Percentiles rank a stretch among this genome's conserved stretches.
phyloP scores from a whole-genome alignment of 2,329 filamentous ascomycete species.

The Pseudonectria foliicola region DNA sequence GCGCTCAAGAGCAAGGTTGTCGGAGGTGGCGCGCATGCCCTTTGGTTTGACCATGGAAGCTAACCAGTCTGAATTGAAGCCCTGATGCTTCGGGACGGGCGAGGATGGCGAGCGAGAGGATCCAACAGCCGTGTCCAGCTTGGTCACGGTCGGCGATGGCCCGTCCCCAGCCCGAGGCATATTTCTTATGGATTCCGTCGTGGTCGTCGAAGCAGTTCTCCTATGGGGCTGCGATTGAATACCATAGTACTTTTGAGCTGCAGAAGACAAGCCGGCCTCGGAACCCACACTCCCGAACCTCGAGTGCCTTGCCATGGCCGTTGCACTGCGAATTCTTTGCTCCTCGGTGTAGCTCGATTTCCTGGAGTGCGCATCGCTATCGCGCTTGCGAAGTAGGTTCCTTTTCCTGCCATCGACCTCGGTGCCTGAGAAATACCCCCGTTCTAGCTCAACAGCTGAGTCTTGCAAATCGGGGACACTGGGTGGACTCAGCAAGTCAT shows the following conservation, averaged over 20 bases:
- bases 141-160: conserved; percentile 52
- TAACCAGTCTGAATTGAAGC: conserved; percentile 50
- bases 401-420: conserved; percentile 71
- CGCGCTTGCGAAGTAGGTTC: conserved; percentile 76
- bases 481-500: conserved; percentile 35
- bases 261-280: conserved; percentile 54
- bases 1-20: conserved; percentile 55
- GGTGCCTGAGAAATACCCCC: conserved; percentile 88
- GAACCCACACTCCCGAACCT: conserved; percentile 76
- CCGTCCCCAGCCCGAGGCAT: conserved; percentile 46
- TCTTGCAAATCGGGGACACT: conserved; percentile 35
- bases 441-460: conserved; percentile 60
- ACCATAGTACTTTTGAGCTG: conserved; percentile 65
- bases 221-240: conserved; percentile 41
- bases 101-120: conserved; percentile 35
- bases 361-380: conserved; percentile 55
- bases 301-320: conserved; percentile 64
- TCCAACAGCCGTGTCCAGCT: conserved; percentile 42
- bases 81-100: conserved; percentile 37
- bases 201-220: conserved; percentile 54
- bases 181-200: conserved; percentile 47
- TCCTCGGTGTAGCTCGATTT: conserved; percentile 74
- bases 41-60: conserved; percentile 44
- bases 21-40: conserved; percentile 80
- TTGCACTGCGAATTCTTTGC: conserved; percentile 58